A percentile compares a stretch with the other conserved stretches of the same genome.
phyloP scores from a whole-genome alignment of 2,329 filamentous ascomycete species.

The Calonectria honghensis region DNA sequence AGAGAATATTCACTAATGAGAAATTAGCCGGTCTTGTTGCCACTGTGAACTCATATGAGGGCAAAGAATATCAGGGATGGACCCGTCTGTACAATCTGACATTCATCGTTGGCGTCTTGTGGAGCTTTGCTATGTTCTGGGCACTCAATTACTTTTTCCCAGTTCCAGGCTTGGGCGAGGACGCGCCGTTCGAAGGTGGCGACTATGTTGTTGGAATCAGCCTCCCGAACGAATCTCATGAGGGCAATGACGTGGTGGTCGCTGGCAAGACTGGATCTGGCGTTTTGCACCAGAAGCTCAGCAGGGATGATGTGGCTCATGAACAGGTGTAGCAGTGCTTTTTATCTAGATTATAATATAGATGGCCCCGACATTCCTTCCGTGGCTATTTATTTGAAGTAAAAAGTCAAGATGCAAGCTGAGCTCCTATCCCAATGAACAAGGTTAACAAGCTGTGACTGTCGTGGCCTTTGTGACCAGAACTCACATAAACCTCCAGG shows the following conservation, averaged over 20 bases:
- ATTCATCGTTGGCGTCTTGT: slow-evolving; percentile 41
- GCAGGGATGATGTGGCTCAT: neutral
- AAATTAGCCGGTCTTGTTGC: slow-evolving; percentile 38
- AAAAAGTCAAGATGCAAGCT: no score
- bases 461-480: no score
- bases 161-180: slow-evolving; percentile 37
- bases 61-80: slow-evolving; percentile 29
- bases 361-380: neutral
- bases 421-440: no score
- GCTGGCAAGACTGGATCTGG: neutral
- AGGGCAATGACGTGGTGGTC: neutral
- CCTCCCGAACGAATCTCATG: neutral
- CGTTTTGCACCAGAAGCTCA: neutral
- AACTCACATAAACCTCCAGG: no score
- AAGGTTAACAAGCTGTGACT: no score
- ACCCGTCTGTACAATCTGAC: slow-evolving; percentile 43
- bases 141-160: slow-evolving; percentile 39
- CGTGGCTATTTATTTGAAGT: no score
- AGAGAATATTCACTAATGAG: neutral
- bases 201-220: slow-evolving; percentile 34
- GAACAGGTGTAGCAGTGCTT: neutral
- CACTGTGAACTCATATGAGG: slow-evolving; percentile 37
- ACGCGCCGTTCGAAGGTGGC: slow-evolving; percentile 37
- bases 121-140: slow-evolving; percentile 42
- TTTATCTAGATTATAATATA: neutral